Percentiles rank a stretch among this genome's conserved stretches.
Conservation (phyloP, 1,284 basidiomycete species). For the Apiotrichum domesticum region DNA sequence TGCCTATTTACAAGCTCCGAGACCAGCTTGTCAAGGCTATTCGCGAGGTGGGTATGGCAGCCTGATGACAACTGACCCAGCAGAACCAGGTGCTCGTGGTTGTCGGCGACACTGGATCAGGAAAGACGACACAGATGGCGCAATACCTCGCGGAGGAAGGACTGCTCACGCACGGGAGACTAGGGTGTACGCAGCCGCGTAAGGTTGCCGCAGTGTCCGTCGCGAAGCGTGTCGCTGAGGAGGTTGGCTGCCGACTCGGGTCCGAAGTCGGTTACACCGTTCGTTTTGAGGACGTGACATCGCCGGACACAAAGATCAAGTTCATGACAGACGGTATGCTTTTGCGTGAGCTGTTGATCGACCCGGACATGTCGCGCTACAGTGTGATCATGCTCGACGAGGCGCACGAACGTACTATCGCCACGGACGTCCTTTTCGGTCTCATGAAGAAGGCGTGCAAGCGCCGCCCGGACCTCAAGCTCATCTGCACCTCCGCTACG, state of each 20-base stretch:
- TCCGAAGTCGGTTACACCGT: slow-evolving; percentile 98
- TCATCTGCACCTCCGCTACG: slow-evolving; percentile 97
- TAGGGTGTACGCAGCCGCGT: slow-evolving; percentile 96
- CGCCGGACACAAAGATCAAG: slow-evolving; percentile 96
- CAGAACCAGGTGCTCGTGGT: slow-evolving; percentile 87
- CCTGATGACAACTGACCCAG: neutral
- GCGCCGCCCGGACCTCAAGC: slow-evolving; percentile 86
- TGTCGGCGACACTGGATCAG: slow-evolving; percentile 89
- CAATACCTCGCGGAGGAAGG: slow-evolving; percentile 88
- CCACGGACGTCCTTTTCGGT: slow-evolving; percentile 96
- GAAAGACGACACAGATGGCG: slow-evolving; percentile 90
- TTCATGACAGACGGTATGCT: slow-evolving; percentile 99
- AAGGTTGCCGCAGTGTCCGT: slow-evolving; percentile 99
- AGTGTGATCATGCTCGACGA: slow-evolving; percentile 98
- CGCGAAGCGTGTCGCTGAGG: slow-evolving; percentile 95
- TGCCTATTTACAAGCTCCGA: slow-evolving; percentile 96
- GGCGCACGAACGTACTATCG: slow-evolving; percentile 96
- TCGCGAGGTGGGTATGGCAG: slow-evolving; percentile 51
- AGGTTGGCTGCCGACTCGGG: slow-evolving; percentile 92
- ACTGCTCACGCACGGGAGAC: slow-evolving; percentile 76
- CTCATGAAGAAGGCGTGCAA: slow-evolving; percentile 94
- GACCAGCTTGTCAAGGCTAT: slow-evolving; percentile 88
- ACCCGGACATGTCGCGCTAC: slow-evolving; percentile 86
- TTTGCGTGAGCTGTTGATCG: slow-evolving; percentile 90
- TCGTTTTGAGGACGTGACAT: slow-evolving; percentile 98